phyloP scores from a whole-genome alignment of 495 filamentous ascomycete genomes.

The Aspergillus kassunensis region DNA sequence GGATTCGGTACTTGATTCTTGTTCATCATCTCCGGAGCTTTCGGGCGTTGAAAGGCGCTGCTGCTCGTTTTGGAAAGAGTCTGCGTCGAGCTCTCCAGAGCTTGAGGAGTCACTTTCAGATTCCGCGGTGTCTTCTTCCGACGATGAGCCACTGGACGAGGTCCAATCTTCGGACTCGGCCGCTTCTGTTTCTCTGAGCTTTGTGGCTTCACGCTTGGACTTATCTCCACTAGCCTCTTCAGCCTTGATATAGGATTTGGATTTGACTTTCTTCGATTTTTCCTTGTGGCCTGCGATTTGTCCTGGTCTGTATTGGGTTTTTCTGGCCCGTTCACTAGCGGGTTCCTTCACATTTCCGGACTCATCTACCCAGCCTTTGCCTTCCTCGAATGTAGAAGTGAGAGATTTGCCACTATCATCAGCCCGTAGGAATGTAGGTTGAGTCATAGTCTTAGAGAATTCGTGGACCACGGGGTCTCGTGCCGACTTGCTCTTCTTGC shows the following conservation, averaged over 20 bases:
- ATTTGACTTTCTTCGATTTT: slow-evolving; percentile 19
- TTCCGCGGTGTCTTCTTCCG: slow-evolving; percentile 27
- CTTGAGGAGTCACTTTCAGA: slow-evolving; percentile 26
- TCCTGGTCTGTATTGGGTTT: slow-evolving; percentile 33
- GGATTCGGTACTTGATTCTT: slow-evolving; percentile 10
- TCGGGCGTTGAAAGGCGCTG: background rate
- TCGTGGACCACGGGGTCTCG: slow-evolving; percentile 71
- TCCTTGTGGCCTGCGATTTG: slow-evolving; percentile 35
- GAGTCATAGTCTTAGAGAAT: slow-evolving; percentile 72
- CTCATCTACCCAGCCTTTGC: slow-evolving; percentile 84
- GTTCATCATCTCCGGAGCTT: slow-evolving; percentile 2
- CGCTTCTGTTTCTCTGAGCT: slow-evolving; percentile 15
- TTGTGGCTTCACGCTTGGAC: slow-evolving; percentile 1
- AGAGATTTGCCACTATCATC: slow-evolving; percentile 26
- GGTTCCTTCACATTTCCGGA: slow-evolving; percentile 71
- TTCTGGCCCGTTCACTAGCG: slow-evolving; percentile 32
- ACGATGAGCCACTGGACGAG: slow-evolving; percentile 40
- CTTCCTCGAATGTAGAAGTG: slow-evolving; percentile 50
- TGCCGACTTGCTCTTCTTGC: slow-evolving; percentile 48
- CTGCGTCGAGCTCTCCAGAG: slow-evolving; percentile 16
- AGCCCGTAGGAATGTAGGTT: slow-evolving; percentile 68
- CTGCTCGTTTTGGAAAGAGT: background rate
- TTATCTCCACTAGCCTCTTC: background rate
- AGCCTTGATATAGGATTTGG: slow-evolving; percentile 4
- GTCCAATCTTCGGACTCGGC: slow-evolving; percentile 42